A percentile compares a stretch with the other conserved stretches of the same genome.
Evolutionary conservation across 1,139 yeast genomes (phyloP).

Genomic region (Suhomyces wounanorum): DNA sequence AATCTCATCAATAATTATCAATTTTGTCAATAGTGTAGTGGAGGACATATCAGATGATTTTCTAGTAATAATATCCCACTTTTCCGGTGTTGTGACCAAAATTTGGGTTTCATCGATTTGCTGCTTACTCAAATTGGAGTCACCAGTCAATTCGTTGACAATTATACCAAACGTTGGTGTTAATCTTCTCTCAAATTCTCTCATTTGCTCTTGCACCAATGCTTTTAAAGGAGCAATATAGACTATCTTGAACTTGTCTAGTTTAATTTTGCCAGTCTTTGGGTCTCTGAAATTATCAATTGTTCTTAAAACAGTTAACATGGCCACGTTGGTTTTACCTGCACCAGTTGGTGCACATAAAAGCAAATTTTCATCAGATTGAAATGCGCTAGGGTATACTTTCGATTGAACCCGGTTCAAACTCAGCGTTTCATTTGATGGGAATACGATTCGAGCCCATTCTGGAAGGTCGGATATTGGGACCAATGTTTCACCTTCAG

Average conservation of each 20-base stretch:
- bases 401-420: constrained; percentile 84
- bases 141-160: constrained; percentile 92
- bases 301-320: constrained; percentile 70
- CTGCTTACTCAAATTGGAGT: constrained; percentile 71
- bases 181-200: constrained; percentile 77
- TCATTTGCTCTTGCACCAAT: constrained; percentile 90
- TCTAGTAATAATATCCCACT: constrained; percentile 95
- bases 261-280: constrained; percentile 49
- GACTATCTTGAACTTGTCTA: constrained; percentile 70
- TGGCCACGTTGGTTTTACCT: constrained; percentile 95
- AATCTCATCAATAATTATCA: constrained; percentile 90
- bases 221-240: constrained; percentile 96
- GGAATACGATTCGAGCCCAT: constrained; percentile 84
- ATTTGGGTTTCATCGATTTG: constrained; percentile 82
- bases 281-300: constrained; percentile 55
- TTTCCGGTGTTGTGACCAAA: constrained; percentile 91
- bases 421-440: constrained; percentile 60
- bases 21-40: constrained; percentile 56
- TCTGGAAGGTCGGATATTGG: constrained; percentile 66
- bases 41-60: constrained; percentile 67
- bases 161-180: constrained; percentile 61
- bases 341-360: constrained; percentile 99
- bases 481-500: constrained; percentile 53
- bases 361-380: constrained; percentile 67
- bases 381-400: constrained; percentile 76